Conservation (phyloP, 495 filamentous ascomycete genomes). For the Xylona heveae region DNA sequence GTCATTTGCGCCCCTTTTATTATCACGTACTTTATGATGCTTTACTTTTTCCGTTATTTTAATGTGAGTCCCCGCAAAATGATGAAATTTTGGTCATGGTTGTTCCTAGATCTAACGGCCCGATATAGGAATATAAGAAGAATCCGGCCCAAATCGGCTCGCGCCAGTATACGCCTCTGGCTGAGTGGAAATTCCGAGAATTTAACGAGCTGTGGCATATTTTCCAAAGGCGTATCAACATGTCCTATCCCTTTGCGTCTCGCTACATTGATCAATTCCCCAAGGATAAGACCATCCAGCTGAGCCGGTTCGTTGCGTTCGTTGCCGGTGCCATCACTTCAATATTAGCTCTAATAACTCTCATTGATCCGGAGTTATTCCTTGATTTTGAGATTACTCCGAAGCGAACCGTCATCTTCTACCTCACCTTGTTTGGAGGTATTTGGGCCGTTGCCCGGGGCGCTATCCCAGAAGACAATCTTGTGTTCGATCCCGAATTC, state of each 20-base stretch:
- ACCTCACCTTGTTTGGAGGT: constrained; percentile 48
- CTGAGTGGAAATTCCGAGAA: constrained; percentile 95
- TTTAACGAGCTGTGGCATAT: constrained; percentile 93
- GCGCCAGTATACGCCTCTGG: constrained; percentile 76
- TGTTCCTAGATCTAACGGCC: constrained; percentile 3
- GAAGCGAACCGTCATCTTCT: constrained; percentile 69
- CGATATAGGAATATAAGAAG: constrained; percentile 59
- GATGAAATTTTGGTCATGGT: not conserved
- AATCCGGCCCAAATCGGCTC: constrained; percentile 69
- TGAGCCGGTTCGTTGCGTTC: constrained; percentile 68
- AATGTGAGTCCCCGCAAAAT: constrained; percentile 29
- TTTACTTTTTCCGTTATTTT: constrained; percentile 85
- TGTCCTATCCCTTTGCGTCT: constrained; percentile 85
- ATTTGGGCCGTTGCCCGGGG: constrained; percentile 66
- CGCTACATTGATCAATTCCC: constrained; percentile 92
- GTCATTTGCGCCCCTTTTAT: constrained; percentile 68
- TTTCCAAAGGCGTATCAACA: constrained; percentile 70
- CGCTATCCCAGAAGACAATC: constrained; percentile 62
- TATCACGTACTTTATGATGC: constrained; percentile 57
- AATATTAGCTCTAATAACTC: constrained; percentile 55
- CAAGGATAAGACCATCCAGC: constrained; percentile 73
- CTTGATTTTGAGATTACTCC: constrained; percentile 75
- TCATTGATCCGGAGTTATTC: constrained; percentile 79
- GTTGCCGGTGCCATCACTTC: constrained; percentile 67
- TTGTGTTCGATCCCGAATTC: constrained; percentile 82